These are phyloP conservation scores for Aspergillus versicolor DNA, from an alignment of 2,329 filamentous ascomycete genomes.

Conservation along the genomic window DNA sequence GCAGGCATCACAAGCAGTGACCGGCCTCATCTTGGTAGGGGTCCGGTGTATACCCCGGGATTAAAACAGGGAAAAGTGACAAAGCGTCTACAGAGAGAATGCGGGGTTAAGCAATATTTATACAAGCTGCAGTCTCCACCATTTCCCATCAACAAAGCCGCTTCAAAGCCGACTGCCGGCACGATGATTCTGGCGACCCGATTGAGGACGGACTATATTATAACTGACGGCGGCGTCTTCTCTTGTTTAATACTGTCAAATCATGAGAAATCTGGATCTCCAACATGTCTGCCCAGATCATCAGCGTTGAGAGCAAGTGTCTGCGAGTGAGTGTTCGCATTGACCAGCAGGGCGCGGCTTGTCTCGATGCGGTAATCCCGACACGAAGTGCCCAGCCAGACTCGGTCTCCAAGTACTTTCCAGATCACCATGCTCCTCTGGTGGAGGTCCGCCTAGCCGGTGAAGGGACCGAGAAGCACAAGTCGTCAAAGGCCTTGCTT, in stretches of 20 bases:
- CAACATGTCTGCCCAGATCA: neutral
- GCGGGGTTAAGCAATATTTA: no score
- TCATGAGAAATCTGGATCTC: no score
- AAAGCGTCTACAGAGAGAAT: no score
- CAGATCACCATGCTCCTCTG: constrained; percentile 14
- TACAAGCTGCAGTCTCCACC: no score
- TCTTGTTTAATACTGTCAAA: no score
- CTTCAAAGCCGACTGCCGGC: neutral
- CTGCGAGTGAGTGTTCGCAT: constrained; percentile 6
- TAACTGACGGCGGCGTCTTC: no score
- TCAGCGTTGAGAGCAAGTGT: neutral
- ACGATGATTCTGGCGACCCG: no score
- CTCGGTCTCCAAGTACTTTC: constrained; percentile 6
- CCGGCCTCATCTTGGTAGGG: neutral
- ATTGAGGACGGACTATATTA: no score
- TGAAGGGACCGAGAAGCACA: constrained; percentile 24
- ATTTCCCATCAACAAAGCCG: neutral
- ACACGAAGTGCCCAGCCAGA: neutral
- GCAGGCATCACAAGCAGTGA: neutral
- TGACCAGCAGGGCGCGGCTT: constrained; percentile 7
- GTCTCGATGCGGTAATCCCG: constrained; percentile 8
- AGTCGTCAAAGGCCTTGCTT: constrained; percentile 27
- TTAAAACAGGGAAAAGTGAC: no score
- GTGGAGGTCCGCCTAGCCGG: constrained; percentile 24
- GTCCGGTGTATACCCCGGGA: no score